phyloP scores from a whole-genome alignment of 1,284 basidiomycete species.

The Rhodotorula sp. region DNA sequence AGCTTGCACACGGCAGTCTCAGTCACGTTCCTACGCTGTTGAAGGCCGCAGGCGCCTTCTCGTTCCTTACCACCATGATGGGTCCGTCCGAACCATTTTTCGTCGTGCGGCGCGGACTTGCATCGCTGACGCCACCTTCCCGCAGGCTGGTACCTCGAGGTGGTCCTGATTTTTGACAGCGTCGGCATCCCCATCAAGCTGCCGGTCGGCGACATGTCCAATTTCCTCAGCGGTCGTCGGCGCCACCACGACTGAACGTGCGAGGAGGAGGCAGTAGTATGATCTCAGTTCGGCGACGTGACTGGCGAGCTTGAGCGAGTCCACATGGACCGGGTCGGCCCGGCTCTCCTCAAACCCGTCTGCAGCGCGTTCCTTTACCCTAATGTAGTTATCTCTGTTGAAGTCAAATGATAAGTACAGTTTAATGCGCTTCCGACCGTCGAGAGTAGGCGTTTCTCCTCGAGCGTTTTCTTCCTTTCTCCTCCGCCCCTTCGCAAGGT shows the following conservation, averaged over 20 bases:
- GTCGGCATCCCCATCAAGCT: constrained; percentile 41
- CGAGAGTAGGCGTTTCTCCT: too few species aligned
- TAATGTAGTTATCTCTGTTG: neutral
- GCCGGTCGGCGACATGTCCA: constrained; percentile 42
- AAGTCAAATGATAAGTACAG: neutral
- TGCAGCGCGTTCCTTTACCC: neutral
- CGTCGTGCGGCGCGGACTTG: neutral
- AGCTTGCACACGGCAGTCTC: constrained; percentile 27
- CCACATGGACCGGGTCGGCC: too few species aligned
- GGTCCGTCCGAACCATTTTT: constrained; percentile 9
- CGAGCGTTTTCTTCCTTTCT: too few species aligned
- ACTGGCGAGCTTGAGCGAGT: neutral
- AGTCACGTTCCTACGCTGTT: constrained; percentile 17
- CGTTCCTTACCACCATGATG: constrained; percentile 36
- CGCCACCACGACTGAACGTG: neutral
- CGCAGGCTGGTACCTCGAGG: constrained; percentile 28
- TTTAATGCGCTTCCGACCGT: neutral
- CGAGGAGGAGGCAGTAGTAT: neutral
- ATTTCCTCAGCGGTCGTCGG: constrained; percentile 13
- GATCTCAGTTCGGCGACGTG: neutral
- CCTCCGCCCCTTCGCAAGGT: too few species aligned
- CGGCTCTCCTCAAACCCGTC: neutral
- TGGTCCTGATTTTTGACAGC: constrained; percentile 38
- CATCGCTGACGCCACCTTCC: neutral
- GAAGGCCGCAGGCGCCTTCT: constrained; percentile 40